A percentile compares a stretch with the other conserved stretches of the same genome.
These are phyloP conservation scores for Globisporangium megalacanthum DNA, from an alignment of 352 stramenopile genomes.

Conservation along the genomic window DNA sequence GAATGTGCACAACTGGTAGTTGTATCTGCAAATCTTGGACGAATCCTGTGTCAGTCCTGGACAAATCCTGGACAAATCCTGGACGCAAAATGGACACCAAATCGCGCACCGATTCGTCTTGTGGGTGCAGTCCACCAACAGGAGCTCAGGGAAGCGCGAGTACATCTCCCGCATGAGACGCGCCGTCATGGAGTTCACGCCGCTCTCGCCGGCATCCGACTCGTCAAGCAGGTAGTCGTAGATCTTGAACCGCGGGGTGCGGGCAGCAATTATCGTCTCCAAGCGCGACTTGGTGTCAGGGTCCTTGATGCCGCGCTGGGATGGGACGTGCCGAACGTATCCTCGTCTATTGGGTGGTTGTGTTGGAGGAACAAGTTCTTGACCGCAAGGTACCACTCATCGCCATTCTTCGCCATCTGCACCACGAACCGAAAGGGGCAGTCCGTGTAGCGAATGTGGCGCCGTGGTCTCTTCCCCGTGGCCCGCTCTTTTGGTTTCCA, in stretches of 20 bases:
- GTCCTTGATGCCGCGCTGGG: too few species aligned
- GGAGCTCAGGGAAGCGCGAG: not conserved
- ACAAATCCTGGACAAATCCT: too few species aligned
- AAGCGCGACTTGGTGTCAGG: too few species aligned
- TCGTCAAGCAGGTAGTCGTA: too few species aligned
- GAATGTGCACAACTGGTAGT: too few species aligned
- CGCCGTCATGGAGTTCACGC: constrained; percentile 6
- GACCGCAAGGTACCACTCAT: not conserved
- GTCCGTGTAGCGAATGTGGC: not conserved
- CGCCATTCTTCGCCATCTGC: not conserved
- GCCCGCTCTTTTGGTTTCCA: not conserved
- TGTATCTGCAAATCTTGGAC: too few species aligned
- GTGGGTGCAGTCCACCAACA: constrained; percentile 20
- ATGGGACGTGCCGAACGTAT: not conserved
- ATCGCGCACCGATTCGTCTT: constrained; percentile 20
- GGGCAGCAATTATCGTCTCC: too few species aligned
- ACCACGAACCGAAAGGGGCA: not conserved
- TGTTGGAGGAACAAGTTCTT: not conserved
- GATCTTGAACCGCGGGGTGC: too few species aligned
- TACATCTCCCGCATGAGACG: constrained; percentile 10
- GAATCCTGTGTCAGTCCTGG: too few species aligned
- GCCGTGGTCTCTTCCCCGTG: not conserved
- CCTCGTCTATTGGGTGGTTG: not conserved
- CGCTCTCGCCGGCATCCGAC: not conserved
- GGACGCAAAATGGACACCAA: too few species aligned